Evolutionary conservation across 2,329 filamentous ascomycete species (phyloP), one percentile per base, ranked within the genome.

Genomic region (Pseudogymnoascus sp.): DNA sequence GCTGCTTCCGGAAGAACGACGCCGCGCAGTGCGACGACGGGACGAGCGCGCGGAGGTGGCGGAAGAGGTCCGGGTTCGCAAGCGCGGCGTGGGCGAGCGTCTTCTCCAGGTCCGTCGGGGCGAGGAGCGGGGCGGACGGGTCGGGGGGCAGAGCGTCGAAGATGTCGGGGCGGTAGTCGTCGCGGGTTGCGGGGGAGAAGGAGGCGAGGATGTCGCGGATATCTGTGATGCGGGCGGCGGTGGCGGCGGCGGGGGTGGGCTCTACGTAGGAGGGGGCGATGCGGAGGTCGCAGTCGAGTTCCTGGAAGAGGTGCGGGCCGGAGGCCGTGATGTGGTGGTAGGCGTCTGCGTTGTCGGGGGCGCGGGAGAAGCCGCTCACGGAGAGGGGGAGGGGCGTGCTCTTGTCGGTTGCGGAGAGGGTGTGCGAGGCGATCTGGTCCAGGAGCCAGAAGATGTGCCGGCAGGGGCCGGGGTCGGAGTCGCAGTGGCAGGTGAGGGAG

Each of bases 401-500:
- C 13, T 33, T 63, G 11, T 23, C 26, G n/a, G 21, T 7, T 10
- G 2, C 15, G 15, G 19, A 33, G 13, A 28, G 47, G 33, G 62
- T 61, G 61, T 38, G 19, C 1, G 17, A 7, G 17, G 50, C 17
- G 9, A 63, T 63, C 21, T 63, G 62, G 35, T 63, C 62, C 13
- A 63, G 28, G 47, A 63, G 28, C 62, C 50, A 63, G 50, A 44
- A 63, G 35, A 63, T 21, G 50, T 63, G 62, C 1, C 62, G 62
- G 35, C 62, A 63, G 9, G 50, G 33, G 3, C 28, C 17, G 2
- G 23, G 21, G 33, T 61, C 35, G 15, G 11, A 28, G 21, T 31
- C 23, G 40, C 40, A 44, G 40, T 21, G 40, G 50, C 62, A 63
- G n/a, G 10, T 28, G 2, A 38, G 47, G 17, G 7, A 17, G 28